A percentile compares a stretch with the other conserved stretches of the same genome.
These are phyloP conservation scores for Skeletonema menzelii DNA, from an alignment of 108 stramenopile species.

Conservation along the genomic window DNA sequence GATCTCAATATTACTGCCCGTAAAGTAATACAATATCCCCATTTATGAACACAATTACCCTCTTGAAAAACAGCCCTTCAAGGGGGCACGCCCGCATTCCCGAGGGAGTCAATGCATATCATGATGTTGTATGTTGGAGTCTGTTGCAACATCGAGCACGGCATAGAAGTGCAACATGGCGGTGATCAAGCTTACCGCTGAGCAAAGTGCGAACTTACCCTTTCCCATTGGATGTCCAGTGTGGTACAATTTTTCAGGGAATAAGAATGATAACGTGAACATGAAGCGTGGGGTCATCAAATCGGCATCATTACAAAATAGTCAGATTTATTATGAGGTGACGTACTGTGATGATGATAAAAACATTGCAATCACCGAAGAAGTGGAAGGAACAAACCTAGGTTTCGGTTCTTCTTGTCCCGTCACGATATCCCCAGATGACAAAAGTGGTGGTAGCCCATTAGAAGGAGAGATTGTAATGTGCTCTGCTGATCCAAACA, in stretches of 20 bases:
- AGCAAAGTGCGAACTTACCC: background rate
- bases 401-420: background rate
- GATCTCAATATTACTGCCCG: too few species aligned
- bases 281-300: background rate
- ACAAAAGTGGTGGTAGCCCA: background rate
- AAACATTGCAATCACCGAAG: background rate
- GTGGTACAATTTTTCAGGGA: background rate
- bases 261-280: background rate
- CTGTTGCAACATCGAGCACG: too few species aligned
- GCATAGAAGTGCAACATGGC: too few species aligned
- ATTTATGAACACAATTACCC: too few species aligned
- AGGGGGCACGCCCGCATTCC: too few species aligned
- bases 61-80: too few species aligned
- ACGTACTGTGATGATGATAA: background rate
- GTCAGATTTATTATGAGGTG: background rate
- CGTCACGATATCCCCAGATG: background rate
- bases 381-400: background rate
- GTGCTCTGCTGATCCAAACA: background rate
- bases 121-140: too few species aligned
- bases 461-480: background rate
- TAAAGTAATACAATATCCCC: too few species aligned
- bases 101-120: too few species aligned
- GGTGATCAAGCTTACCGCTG: background rate
- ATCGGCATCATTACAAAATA: background rate
- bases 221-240: constrained; percentile 5